phyloP scores from a whole-genome alignment of 495 filamentous ascomycete genomes.

The Penicillium odoratum region DNA sequence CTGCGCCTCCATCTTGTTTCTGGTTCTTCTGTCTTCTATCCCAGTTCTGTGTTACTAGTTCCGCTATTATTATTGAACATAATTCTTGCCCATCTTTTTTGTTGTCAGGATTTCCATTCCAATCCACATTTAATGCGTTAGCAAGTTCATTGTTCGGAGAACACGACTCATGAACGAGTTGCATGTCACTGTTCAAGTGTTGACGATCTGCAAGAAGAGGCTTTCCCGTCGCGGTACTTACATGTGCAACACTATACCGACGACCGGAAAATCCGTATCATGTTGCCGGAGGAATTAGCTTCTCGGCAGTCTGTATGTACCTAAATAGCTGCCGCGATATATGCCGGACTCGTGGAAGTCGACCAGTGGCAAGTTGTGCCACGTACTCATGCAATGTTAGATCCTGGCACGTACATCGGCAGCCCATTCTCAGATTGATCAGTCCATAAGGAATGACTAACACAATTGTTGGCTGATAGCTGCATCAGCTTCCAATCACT shows the following conservation, averaged over 20 bases:
- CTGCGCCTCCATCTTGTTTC: conserved; percentile 3
- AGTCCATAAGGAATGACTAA: background rate
- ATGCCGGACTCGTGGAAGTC: background rate
- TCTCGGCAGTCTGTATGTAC: background rate
- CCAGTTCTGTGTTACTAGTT: conserved; percentile 5
- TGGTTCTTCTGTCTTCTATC: background rate
- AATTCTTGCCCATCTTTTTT: background rate
- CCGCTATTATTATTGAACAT: conserved; percentile 1
- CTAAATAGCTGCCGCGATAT: background rate
- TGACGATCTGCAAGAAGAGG: background rate
- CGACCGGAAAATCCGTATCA: too few species aligned
- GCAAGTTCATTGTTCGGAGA: background rate
- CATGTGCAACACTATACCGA: background rate
- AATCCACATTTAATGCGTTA: background rate
- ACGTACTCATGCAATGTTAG: background rate
- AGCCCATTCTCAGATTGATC: background rate
- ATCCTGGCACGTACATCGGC: background rate
- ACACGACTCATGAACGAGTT: background rate
- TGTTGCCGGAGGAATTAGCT: background rate
- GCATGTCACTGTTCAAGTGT: background rate
- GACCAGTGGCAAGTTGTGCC: background rate
- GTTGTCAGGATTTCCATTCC: background rate
- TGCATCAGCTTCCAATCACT: background rate
- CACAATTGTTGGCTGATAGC: background rate
- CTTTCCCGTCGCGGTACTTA: background rate